phyloP scores from a whole-genome alignment of 176 grass and related monocot genomes.

The Phoenix roebelenii region DNA sequence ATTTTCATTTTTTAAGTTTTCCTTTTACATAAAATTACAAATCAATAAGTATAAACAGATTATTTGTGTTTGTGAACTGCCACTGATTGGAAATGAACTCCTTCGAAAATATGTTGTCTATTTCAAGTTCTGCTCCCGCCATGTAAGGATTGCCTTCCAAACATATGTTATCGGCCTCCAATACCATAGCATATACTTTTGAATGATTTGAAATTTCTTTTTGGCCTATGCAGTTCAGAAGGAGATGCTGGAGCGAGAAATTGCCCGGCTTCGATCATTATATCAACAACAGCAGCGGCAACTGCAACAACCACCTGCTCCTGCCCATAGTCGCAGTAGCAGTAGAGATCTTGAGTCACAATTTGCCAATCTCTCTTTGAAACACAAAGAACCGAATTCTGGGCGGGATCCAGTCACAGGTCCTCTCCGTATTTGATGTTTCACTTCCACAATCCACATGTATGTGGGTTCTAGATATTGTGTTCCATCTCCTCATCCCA shows the following conservation, averaged over 20 bases:
- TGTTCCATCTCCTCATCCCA: slow-evolving; percentile 2
- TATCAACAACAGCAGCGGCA: slow-evolving; percentile 83
- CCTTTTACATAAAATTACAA: too few relatives aligned
- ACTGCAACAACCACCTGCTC: slow-evolving; percentile 25
- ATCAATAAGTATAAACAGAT: too few relatives aligned
- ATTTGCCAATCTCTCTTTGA: slow-evolving; percentile 81
- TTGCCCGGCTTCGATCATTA: slow-evolving; percentile 47
- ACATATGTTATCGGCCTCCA: too few relatives aligned
- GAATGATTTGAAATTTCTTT: slow-evolving; percentile 15
- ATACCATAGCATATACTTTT: too few relatives aligned
- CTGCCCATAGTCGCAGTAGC: slow-evolving; percentile 47
- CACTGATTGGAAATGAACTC: too few relatives aligned
- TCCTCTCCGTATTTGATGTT: slow-evolving; percentile 53
- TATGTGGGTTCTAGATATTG: slow-evolving; percentile 27
- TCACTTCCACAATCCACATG: slow-evolving; percentile 14
- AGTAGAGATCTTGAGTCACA: slow-evolving; percentile 84
- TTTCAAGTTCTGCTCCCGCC: too few relatives aligned
- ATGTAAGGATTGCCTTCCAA: too few relatives aligned
- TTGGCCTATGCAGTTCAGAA: slow-evolving; percentile 71
- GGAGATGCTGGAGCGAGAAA: slow-evolving; percentile 95
- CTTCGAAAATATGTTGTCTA: too few relatives aligned
- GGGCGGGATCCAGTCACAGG: slow-evolving; percentile 30
- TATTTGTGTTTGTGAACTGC: too few relatives aligned
- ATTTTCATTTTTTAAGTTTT: too few relatives aligned
- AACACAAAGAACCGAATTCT: slow-evolving; percentile 66